These are phyloP conservation scores for Solanum stenotomum DNA, from an alignment of 257 asterid genomes.

Conservation along the genomic window DNA sequence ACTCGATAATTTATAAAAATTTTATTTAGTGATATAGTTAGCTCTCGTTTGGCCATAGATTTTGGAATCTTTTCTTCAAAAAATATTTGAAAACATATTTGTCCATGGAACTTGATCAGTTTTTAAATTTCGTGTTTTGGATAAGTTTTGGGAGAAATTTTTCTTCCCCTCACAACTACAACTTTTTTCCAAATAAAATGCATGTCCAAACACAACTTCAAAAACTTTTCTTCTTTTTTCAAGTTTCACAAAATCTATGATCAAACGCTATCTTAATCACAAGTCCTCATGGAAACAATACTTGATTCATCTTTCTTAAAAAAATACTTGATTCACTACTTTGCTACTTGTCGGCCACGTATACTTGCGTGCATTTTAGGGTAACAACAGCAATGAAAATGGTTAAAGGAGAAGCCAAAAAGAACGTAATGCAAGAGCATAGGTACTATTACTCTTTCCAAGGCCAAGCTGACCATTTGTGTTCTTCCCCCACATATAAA, in stretches of 20 bases:
- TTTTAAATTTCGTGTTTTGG: neutral
- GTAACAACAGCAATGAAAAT: neutral
- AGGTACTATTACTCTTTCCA: constrained; percentile 67
- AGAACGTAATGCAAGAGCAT: neutral
- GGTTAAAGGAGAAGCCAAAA: constrained; percentile 1
- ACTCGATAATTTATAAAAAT: neutral
- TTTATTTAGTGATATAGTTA: neutral
- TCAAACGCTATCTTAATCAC: neutral
- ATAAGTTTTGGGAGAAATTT: neutral
- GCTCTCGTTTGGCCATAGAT: neutral
- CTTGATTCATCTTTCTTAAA: neutral
- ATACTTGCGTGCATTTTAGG: neutral
- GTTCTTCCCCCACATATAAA: constrained; percentile 92
- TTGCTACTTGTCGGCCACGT: neutral
- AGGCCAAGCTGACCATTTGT: constrained; percentile 92
- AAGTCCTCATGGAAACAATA: neutral
- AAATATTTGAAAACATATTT: neutral
- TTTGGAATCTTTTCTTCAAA: neutral
- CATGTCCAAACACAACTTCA: neutral
- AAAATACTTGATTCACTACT: neutral
- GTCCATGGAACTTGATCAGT: neutral
- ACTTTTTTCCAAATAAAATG: neutral
- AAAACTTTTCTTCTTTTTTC: neutral
- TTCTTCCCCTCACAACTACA: neutral
- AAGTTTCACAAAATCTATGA: neutral